Evolutionary conservation across 2,329 filamentous ascomycete species (phyloP).

Genomic region (Fusarium sp.): DNA sequence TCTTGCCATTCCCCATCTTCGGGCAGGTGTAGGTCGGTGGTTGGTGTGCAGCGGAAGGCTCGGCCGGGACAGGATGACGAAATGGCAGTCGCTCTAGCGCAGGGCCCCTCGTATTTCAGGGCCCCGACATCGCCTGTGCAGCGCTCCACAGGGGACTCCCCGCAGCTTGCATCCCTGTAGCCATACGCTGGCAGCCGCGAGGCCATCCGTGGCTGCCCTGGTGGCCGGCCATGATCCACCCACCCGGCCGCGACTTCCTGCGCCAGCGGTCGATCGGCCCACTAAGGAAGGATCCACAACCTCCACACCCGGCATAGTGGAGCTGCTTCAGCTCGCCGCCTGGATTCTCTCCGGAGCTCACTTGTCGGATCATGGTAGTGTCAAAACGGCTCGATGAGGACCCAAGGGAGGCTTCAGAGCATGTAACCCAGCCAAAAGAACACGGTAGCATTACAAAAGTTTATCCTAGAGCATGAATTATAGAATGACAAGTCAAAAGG

Average conservation of each 20-base stretch:
- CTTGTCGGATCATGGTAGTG: background rate
- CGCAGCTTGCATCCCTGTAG: slow-evolving; percentile 35
- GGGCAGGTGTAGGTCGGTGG: background rate
- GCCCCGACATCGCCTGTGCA: slow-evolving; percentile 26
- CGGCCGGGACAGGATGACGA: slow-evolving; percentile 26
- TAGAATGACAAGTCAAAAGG: background rate
- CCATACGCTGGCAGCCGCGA: slow-evolving; percentile 31
- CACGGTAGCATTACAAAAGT: background rate
- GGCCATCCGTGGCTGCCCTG: slow-evolving; percentile 2
- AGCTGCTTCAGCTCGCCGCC: slow-evolving; percentile 20
- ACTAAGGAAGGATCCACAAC: slow-evolving; percentile 16
- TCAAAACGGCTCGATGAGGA: background rate
- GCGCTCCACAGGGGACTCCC: slow-evolving; percentile 35
- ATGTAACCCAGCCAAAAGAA: background rate
- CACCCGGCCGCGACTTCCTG: background rate
- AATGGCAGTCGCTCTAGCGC: slow-evolving; percentile 18
- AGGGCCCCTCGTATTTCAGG: slow-evolving; percentile 36
- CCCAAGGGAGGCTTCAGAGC: background rate
- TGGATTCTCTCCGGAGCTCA: slow-evolving; percentile 3
- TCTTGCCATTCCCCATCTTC: background rate
- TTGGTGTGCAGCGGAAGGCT: slow-evolving; percentile 15
- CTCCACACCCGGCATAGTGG: slow-evolving; percentile 12
- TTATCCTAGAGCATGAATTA: background rate
- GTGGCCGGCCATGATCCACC: slow-evolving; percentile 10
- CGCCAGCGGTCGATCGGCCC: slow-evolving; percentile 17